Base-by-base conservation (phyloP, 306 rosid species). In the Sicyos baderoa region DNA sequence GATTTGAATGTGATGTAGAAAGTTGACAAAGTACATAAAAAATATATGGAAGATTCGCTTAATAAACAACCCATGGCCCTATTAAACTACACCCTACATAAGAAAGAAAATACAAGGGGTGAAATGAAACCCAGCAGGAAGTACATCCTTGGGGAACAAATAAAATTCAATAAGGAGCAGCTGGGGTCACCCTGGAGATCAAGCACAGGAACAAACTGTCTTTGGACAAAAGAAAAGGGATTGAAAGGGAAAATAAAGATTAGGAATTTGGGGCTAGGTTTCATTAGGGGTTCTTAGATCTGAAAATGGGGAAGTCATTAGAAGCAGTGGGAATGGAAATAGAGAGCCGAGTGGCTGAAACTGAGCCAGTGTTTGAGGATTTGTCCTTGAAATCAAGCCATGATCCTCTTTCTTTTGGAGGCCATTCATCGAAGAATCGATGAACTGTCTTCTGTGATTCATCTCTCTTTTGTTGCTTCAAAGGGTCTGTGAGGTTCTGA, bases 341-440 rank as follows among this genome's bases (percentile, higher is more conserved):
- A 17, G 97, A 94, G 66, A 90, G 97, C 67, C 76, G 90, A 54
- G 95, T 94, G 55, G 91, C 85, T 72, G 99, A 82, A 48, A 75
- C 75, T 54, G 84, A 81, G 48, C 82, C 78, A 72, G 72, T 68
- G 65, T 80, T 79, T 12, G 89, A 90, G 1, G 97, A 84, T 78
- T 88, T 86, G 23, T 85, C 95, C 42, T 85, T 89, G 78, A 88
- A 84, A 76, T 93, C 96, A 49, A 90, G 89, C 96, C 97, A 88
- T 2, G 90, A 79, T 49, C 75, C 82, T 76, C 82, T 84, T 54
- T 83, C 88, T 74, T 88, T 85, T 5, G 77, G 86, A 3, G 99
- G 97, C 87, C 96, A 88, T 74, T 94, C 99, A 32, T 94, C 99
- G 9, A 94, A 84, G 89, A 94, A 94, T 9, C 85, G 96, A 75